These are phyloP conservation scores for Aspergillus nanangensis DNA, from an alignment of 495 filamentous ascomycete species.

Conservation along the genomic window DNA sequence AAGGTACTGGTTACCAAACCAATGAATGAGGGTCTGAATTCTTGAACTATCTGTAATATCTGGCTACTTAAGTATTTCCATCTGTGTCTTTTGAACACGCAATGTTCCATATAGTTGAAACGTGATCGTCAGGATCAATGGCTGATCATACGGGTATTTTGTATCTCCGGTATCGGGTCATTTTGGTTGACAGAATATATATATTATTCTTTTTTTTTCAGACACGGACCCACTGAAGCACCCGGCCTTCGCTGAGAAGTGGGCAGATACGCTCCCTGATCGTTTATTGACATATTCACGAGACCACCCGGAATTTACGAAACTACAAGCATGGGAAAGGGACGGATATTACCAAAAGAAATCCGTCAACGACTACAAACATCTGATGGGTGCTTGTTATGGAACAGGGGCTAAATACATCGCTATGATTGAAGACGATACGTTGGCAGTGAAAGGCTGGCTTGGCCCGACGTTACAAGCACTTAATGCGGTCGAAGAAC, in stretches of 20 bases:
- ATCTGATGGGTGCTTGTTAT: slow-evolving; percentile 39
- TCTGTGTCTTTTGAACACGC: too few species aligned
- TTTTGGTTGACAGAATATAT: too few species aligned
- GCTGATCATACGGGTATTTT: too few species aligned
- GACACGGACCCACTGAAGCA: slow-evolving; percentile 33
- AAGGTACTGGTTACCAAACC: too few species aligned
- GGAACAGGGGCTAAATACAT: slow-evolving; percentile 32
- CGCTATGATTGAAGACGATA: slow-evolving; percentile 50
- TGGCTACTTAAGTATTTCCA: too few species aligned
- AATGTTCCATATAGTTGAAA: too few species aligned
- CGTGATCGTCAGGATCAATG: too few species aligned
- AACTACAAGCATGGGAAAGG: background rate
- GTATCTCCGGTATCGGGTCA: too few species aligned
- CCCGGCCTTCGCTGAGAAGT: slow-evolving; percentile 12
- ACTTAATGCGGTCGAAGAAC: slow-evolving; percentile 27
- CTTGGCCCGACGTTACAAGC: slow-evolving; percentile 36
- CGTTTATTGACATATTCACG: background rate
- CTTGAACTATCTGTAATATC: too few species aligned
- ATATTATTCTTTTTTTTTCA: slow-evolving; percentile 39
- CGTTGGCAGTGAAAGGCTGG: slow-evolving; percentile 48
- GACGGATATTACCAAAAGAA: slow-evolving; percentile 19
- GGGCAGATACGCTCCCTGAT: slow-evolving; percentile 13
- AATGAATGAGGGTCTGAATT: too few species aligned
- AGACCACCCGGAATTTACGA: background rate
- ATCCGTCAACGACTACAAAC: slow-evolving; percentile 41